Base-by-base conservation (phyloP, 148 eudicot genomes). In the Nyssa sinensis region DNA sequence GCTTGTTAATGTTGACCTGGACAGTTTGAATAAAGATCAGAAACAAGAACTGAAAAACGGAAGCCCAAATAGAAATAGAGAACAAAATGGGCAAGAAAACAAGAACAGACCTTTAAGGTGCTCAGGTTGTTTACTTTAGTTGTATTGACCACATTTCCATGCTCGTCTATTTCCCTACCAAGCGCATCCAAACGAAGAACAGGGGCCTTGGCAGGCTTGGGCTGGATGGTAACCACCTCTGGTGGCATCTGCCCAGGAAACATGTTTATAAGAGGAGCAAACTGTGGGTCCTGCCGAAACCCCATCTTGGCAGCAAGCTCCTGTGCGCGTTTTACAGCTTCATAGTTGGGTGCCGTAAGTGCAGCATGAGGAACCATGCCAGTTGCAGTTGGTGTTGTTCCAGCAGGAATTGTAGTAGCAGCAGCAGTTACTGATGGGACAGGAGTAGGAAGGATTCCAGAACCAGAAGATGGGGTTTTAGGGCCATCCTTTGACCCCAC, bases 131-230 rank as follows among this genome's bases (percentile, higher is more conserved):
- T 90, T 51, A 81, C 74, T 79, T 95, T 95, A 64, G 97, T 82
- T 35, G 84, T 76, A 79, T 92, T 88, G 33, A 95, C 90, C 64
- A 92, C 86, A 81, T 95, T 92, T 69, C 98, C 98, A 72, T 92
- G 91, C 86, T 95, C 98, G 76, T 95, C 98, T 74, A 95, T 73
- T 84, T 92, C 98, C 86, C 98, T 88, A 73, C 98, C 98, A 5
- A 84, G 77, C 35, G 90, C 86, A 90, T 95, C 98, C 84, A 95
- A 82, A 55, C 96, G 96, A 76, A 94, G 96, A 72, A 95, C 97
- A 63, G 96, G 97, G 17, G 97, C 91, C 88, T 90, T 90, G 2
- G 97, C 80, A 71, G 97, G 98, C 84, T 95, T 95, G 69, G 92
- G 90, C 65, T 89, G 88, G 30, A 83, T 80, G 58, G 87, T 81